Conservation (phyloP, 164 flowering plant genomes). For the Annona squamosa region DNA sequence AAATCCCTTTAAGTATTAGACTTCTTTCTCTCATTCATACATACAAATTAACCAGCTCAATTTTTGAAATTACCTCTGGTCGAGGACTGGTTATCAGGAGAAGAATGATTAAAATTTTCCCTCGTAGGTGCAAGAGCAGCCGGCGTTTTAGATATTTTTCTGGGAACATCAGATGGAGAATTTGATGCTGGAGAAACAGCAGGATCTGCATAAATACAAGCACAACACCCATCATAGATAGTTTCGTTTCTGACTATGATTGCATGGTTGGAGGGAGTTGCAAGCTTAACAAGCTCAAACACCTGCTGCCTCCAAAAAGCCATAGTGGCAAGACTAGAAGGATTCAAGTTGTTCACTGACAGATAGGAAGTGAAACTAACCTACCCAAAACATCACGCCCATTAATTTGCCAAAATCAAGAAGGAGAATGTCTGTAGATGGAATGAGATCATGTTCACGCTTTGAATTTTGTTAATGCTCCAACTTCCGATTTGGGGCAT, state of each 20-base stretch:
- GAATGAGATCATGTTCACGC: background rate
- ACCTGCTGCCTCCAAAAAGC: background rate
- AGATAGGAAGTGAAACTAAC: background rate
- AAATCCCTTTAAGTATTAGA: background rate
- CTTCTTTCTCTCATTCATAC: background rate
- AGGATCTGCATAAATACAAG: conserved; percentile 18
- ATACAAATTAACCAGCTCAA: conserved; percentile 1
- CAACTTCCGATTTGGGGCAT: background rate
- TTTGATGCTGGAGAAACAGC: conserved; percentile 25
- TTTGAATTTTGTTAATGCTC: background rate
- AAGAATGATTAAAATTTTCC: conserved; percentile 13
- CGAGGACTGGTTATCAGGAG: conserved; percentile 24
- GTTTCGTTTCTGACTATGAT: background rate
- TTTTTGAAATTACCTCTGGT: conserved; percentile 18
- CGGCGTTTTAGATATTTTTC: conserved; percentile 21
- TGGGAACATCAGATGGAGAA: conserved; percentile 23
- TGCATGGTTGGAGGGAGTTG: background rate
- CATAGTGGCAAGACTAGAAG: background rate
- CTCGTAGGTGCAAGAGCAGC: conserved; percentile 30
- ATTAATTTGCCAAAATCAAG: background rate
- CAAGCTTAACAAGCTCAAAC: background rate
- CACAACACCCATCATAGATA: conserved; percentile 4
- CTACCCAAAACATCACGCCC: background rate
- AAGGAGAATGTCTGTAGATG: background rate
- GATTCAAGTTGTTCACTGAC: background rate